phyloP scores from a whole-genome alignment of 2,329 filamentous ascomycete genomes.

The Hysterium pulicare region DNA sequence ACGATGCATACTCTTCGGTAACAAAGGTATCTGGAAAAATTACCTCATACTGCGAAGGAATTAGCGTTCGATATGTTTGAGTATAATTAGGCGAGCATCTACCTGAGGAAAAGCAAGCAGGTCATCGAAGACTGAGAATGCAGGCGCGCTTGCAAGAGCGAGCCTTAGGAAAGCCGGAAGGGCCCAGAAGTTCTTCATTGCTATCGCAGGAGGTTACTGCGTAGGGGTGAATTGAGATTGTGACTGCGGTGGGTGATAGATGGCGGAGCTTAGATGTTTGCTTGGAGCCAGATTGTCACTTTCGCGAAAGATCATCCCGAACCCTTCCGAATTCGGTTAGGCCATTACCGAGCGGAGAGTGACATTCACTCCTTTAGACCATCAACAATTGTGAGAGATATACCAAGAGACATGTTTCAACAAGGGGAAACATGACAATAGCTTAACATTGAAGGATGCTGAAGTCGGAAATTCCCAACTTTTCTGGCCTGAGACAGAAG shows the following conservation, averaged over 20 bases:
- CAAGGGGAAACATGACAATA: no score
- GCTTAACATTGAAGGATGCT: no score
- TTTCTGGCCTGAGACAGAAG: no score
- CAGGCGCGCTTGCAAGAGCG: slow-evolving; percentile 52
- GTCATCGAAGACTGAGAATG: slow-evolving; percentile 86
- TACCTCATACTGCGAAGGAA: slow-evolving; percentile 66
- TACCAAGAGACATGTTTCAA: no score
- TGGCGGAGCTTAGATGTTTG: not conserved
- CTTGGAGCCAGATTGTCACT: no score
- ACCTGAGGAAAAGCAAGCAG: slow-evolving; percentile 84
- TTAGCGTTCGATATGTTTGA: slow-evolving; percentile 3
- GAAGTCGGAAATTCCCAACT: no score
- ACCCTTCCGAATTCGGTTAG: no score
- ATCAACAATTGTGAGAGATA: no score
- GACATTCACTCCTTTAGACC: no score
- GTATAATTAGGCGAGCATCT: slow-evolving; percentile 20
- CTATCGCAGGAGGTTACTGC: slow-evolving; percentile 1
- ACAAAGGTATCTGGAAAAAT: slow-evolving; percentile 71
- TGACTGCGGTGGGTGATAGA: not conserved
- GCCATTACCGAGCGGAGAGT: no score
- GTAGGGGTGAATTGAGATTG: not conserved
- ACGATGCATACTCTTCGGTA: slow-evolving; percentile 65
- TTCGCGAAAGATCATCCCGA: no score
- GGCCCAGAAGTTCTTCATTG: slow-evolving; percentile 48
- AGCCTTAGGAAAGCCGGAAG: slow-evolving; percentile 47